phyloP scores from a whole-genome alignment of 2,329 filamentous ascomycete species.

The Aspergillus ibericus region DNA sequence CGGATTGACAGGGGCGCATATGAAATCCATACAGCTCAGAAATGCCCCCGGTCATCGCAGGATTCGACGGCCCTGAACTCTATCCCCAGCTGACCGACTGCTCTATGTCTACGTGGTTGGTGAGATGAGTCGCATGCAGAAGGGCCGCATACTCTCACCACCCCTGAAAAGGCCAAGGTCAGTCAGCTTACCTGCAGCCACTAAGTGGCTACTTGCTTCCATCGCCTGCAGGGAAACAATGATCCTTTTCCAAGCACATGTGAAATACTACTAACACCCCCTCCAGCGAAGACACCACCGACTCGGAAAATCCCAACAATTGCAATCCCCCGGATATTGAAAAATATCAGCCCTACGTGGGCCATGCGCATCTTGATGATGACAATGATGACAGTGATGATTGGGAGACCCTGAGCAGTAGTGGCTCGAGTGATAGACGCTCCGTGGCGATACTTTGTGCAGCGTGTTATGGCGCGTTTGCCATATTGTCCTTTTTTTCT shows the following conservation, averaged over 20 bases:
- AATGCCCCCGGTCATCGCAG: not conserved
- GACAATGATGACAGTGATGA: not conserved
- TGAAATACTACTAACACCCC: not conserved
- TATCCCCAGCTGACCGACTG: constrained; percentile 2
- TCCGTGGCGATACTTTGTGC: constrained; percentile 3
- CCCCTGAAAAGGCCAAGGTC: constrained; percentile 5
- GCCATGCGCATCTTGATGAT: not conserved
- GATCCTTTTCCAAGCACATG: not conserved
- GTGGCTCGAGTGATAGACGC: not conserved
- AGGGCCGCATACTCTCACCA: not conserved
- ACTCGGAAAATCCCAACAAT: not conserved
- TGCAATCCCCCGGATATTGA: not conserved
- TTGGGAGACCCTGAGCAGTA: not conserved
- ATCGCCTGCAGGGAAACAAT: not conserved
- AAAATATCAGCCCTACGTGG: not conserved
- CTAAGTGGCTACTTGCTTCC: not conserved
- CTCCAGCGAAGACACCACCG: not conserved
- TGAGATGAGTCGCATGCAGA: constrained; percentile 6
- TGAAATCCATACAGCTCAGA: not conserved
- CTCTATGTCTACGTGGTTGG: not conserved
- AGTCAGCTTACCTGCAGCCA: not conserved
- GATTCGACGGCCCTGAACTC: not conserved
- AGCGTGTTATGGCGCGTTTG: constrained; percentile 6
- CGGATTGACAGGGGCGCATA: not conserved
- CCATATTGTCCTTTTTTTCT: constrained; percentile 8